Base-by-base conservation (phyloP, 306 rosid species). In the Parietaria judaica region DNA sequence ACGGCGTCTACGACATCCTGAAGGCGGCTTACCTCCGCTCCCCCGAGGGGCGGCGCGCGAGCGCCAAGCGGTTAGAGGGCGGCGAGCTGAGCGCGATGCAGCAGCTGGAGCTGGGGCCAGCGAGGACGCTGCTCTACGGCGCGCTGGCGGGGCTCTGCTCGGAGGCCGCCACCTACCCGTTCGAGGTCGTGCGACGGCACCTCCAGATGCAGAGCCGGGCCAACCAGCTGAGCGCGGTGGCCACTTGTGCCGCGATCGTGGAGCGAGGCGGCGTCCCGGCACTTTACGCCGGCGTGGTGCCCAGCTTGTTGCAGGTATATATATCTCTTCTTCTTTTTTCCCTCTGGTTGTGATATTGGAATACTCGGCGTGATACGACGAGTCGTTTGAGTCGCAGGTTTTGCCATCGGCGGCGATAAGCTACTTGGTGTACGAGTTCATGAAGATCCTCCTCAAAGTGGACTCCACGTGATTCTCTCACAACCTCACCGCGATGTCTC, bases 161-260 rank as follows among this genome's bases (percentile, higher is more conserved):
- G 62, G 97, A 94, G 83, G 97, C 94, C 35, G 84, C 90, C 38
- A 92, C 99, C 9, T 92, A 92, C 78, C 99, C 99, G 5, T 92
- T 92, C 78, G 99, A 92, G 79, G 99, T 92, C 74, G 87, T 92
- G 65, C 84, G 97, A 76, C 86, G 97, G 70, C 85, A 74, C 58
- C 96, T 92, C 61, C 99, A 92, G 74, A 62, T 92, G 94, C 99
- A 92, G 79, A 90, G 79, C 69, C 90, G 78, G 64, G 76, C 89
- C 48, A 71, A 82, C 23, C 79, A 64, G 69, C 64, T 88, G 80
- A 84, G 84, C 72, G 74, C 99, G 9, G 11, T 92, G 14, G 89
- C 90, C 55, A 92, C 99, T 67, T 79, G 79, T 74, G 75, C 59
- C 49, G 84, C 80, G 72, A 86, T 92, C 70, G 81, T 92, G 62